Conservation (phyloP, 208 protist species). For the Novymonas esmeraldas region DNA sequence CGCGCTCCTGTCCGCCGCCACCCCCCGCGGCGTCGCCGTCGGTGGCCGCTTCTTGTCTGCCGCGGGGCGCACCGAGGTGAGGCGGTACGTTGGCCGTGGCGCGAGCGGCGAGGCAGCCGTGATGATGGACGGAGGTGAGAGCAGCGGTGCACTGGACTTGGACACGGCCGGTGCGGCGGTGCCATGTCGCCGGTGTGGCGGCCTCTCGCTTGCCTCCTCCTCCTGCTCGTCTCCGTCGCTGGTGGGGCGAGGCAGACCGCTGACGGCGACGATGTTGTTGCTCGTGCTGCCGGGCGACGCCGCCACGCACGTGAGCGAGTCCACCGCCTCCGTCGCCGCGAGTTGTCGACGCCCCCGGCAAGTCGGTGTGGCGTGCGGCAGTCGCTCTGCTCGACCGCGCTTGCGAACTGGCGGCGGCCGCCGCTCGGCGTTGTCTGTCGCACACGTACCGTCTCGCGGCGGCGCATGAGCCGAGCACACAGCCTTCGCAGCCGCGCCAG, state of each 20-base stretch:
- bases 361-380: not conserved
- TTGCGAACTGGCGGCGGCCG: not conserved
- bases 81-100: constrained; percentile 3
- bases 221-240: not conserved
- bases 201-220: not conserved
- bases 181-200: not conserved
- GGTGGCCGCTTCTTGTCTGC: not conserved
- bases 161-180: not conserved
- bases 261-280: no score
- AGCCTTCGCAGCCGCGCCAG: constrained; percentile 1
- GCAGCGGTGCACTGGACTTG: no score
- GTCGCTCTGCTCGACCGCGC: not conserved
- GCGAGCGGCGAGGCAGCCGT: not conserved
- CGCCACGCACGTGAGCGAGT: constrained; percentile 10
- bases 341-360: constrained; percentile 15
- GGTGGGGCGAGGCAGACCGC: not conserved
- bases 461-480: no score
- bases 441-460: not conserved
- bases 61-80: constrained; percentile 1
- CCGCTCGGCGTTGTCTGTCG: not conserved
- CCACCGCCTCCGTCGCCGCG: constrained; percentile 20
- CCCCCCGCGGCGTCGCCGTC: no score
- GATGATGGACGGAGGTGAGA: no score
- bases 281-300: constrained; percentile 1
- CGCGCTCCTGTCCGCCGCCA: not conserved